A percentile compares a stretch with the other conserved stretches of the same genome.
Conservation (phyloP, 768 basidiomycete genomes). For the Collybia mongolica region DNA sequence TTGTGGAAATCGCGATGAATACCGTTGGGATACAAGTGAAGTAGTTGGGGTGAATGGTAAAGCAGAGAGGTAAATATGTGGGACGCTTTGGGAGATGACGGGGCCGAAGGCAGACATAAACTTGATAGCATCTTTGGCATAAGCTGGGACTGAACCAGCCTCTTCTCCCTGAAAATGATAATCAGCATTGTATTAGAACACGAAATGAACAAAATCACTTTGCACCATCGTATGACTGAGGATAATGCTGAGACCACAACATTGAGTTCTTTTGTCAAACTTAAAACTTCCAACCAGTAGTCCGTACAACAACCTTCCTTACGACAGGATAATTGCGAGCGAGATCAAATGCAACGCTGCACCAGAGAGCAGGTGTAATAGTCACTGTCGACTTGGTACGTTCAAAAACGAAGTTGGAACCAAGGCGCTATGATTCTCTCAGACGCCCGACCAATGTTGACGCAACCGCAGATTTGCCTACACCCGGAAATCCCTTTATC, state of each 20-base stretch:
- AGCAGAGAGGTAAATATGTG: slow-evolving; percentile 1
- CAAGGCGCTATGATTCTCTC: slow-evolving; percentile 5
- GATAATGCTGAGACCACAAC: slow-evolving; percentile 1
- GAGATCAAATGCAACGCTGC: slow-evolving; percentile 17
- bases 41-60: slow-evolving; percentile 3
- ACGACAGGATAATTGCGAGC: slow-evolving; percentile 1
- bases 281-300: slow-evolving; percentile 32
- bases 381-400: slow-evolving; percentile 5
- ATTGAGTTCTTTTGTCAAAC: slow-evolving; percentile 17
- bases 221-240: slow-evolving; percentile 6
- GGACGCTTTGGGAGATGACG: slow-evolving; percentile 8
- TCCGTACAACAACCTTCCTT: neutral
- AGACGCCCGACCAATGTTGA: slow-evolving; percentile 11
- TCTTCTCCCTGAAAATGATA: slow-evolving; percentile 1
- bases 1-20: neutral
- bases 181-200: neutral
- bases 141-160: slow-evolving; percentile 5
- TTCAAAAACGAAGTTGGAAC: slow-evolving; percentile 15
- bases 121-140: neutral
- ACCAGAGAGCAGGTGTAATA: slow-evolving; percentile 16
- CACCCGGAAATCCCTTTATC: slow-evolving; percentile 21
- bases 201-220: slow-evolving; percentile 5
- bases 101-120: neutral
- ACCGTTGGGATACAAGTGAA: neutral
- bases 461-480: slow-evolving; percentile 23